Evolutionary conservation across 2,329 filamentous ascomycete species (phyloP), one percentile per base, ranked within the genome.

Genomic region (Calonectria pauciramosa): DNA sequence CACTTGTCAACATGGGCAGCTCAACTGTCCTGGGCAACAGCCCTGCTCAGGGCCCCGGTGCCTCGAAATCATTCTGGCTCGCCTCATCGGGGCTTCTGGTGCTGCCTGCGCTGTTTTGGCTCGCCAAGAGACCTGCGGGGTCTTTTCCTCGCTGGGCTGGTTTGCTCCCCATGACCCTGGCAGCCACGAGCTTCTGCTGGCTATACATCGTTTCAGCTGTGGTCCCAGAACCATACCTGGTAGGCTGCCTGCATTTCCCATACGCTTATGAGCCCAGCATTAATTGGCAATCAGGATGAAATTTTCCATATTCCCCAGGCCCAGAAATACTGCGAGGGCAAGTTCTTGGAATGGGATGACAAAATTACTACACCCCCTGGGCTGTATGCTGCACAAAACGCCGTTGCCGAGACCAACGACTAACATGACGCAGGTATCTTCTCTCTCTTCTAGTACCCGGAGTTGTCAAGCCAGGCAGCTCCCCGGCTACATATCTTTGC

Each of bases 321-420:
- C 0, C 95, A 98, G 81, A 92, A 91, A 36, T 99, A 98, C 84
- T 98, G 96, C 84, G 84, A 90, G 51, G 93, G 94, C 14, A 90
- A 90, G 69, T 98, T 94, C 86, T 83, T 85, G 16, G 89, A 95
- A 71, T 99, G 97, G 97, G 96, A 99, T 85, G 94, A 96, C 74
- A 99, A 99, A 84, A 97, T 99, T 82, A 99, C 97, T 0, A 99
- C 97, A 1, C 97, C 97, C 0, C 96, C 97, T 0, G 97, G 96
- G 41, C 87, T 99, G 87, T 95, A 88, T 83, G 88, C 44, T 18
- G 16, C 16, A 41, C 38, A 7, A 28, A 3, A 8, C 28, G 49
- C n/a, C n/a, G 32, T 30, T 11, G 6, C 13, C 6, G 16, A 28
- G 5, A 18, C 11, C 60, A 34, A 44, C 11, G 36, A 32, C 71